A percentile compares a stretch with the other conserved stretches of the same genome.
Evolutionary conservation across 441 rosid genomes (phyloP).

Genomic region (Viola pubescens): DNA sequence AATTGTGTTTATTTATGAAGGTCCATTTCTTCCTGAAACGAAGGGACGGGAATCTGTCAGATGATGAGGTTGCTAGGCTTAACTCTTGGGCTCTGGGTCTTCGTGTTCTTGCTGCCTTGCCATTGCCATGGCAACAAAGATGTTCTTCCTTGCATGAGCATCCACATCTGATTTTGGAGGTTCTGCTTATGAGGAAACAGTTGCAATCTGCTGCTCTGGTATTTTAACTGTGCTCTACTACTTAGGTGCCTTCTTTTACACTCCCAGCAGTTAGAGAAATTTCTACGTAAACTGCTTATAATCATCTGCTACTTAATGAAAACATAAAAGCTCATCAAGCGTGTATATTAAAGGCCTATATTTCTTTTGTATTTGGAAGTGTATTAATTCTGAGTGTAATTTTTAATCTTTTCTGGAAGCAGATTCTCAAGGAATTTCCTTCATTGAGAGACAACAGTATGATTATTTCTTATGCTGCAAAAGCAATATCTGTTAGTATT

Average conservation of each 20-base stretch:
- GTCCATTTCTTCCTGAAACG: constrained; percentile 96
- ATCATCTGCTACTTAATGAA: constrained; percentile 1
- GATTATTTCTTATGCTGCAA: constrained; percentile 76
- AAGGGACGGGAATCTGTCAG: constrained; percentile 77
- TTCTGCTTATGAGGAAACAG: constrained; percentile 95
- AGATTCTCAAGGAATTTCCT: constrained; percentile 95
- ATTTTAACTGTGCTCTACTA: constrained; percentile 15
- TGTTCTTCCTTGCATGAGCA: constrained; percentile 96
- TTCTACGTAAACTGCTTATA: neutral
- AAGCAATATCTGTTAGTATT: constrained; percentile 72
- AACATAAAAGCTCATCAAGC: too few relatives aligned
- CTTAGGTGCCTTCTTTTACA: constrained; percentile 17
- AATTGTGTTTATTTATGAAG: constrained; percentile 37
- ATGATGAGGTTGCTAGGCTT: constrained; percentile 74
- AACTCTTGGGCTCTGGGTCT: constrained; percentile 99
- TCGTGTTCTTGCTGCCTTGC: constrained; percentile 93
- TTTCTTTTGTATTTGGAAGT: neutral
- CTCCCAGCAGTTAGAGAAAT: neutral
- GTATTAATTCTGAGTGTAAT: constrained; percentile 18
- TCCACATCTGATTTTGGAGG: constrained; percentile 90
- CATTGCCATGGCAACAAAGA: constrained; percentile 98
- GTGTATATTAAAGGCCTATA: too few relatives aligned
- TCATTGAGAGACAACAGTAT: constrained; percentile 68
- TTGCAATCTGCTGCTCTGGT: constrained; percentile 89
- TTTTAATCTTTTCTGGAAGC: constrained; percentile 25